phyloP scores from a whole-genome alignment of 2,329 filamentous ascomycete species.

The Stemphylium vesicarium region DNA sequence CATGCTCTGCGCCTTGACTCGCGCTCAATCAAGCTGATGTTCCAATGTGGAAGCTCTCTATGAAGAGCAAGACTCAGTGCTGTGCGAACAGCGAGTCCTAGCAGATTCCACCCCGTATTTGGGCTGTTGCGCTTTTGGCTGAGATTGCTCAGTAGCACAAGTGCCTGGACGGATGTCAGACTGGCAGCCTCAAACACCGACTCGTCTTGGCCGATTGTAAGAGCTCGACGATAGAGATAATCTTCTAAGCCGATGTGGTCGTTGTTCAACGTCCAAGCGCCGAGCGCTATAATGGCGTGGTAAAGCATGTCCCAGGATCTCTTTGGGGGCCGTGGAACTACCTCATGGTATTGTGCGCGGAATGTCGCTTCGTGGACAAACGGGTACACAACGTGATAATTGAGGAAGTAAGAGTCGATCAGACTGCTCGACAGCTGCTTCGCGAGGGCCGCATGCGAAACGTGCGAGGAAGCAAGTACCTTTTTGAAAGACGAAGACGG shows the following conservation, averaged over 20 bases:
- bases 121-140: slow-evolving; percentile 34
- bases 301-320: slow-evolving; percentile 36
- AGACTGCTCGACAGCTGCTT: slow-evolving; percentile 29
- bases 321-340: slow-evolving; percentile 29
- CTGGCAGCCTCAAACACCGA: slow-evolving; percentile 34
- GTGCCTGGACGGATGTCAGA: slow-evolving; percentile 31
- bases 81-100: slow-evolving; percentile 33
- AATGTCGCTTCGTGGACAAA: slow-evolving; percentile 37
- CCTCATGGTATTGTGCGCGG: slow-evolving; percentile 35
- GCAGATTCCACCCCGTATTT: slow-evolving; percentile 35
- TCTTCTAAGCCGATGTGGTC: slow-evolving; percentile 32
- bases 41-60: slow-evolving; percentile 36
- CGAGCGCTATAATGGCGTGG: slow-evolving; percentile 30
- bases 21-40: slow-evolving; percentile 33
- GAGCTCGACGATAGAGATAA: slow-evolving; percentile 32
- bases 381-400: slow-evolving; percentile 33
- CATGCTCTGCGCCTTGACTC: slow-evolving; percentile 32
- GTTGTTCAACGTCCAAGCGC: slow-evolving; percentile 32
- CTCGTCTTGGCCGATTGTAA: slow-evolving; percentile 33
- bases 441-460: slow-evolving; percentile 30
- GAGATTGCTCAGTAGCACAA: slow-evolving; percentile 32
- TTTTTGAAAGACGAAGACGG: slow-evolving; percentile 21
- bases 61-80: slow-evolving; percentile 34
- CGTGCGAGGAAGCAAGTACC: slow-evolving; percentile 27
- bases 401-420: slow-evolving; percentile 33